Evolutionary conservation across 768 basidiomycete genomes (phyloP).

Genomic region (Collybia sordida): DNA sequence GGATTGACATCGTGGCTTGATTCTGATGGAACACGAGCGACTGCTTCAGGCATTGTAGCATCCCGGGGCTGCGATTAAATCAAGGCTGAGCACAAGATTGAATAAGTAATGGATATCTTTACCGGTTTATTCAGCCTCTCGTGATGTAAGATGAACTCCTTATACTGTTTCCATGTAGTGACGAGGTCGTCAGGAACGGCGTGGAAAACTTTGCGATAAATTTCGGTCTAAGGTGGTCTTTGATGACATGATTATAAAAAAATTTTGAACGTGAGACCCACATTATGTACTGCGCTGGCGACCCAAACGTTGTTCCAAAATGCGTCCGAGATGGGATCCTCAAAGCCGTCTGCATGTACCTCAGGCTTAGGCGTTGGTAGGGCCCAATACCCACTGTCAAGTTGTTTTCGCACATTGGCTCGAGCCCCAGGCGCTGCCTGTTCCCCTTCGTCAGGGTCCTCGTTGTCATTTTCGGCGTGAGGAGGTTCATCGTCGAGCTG

Average conservation of each 20-base stretch:
- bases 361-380: constrained; percentile 67
- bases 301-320: constrained; percentile 95
- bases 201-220: constrained; percentile 94
- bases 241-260: constrained; percentile 5
- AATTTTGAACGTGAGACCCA: constrained; percentile 35
- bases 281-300: constrained; percentile 85
- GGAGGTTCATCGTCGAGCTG: constrained; percentile 47
- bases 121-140: constrained; percentile 75
- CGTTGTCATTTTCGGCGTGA: constrained; percentile 39
- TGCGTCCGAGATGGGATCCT: constrained; percentile 81
- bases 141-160: constrained; percentile 76
- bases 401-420: constrained; percentile 52
- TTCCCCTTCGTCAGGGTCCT: constrained; percentile 49
- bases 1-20: constrained; percentile 40
- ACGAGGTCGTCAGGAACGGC: constrained; percentile 90
- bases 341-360: constrained; percentile 76
- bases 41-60: constrained; percentile 37
- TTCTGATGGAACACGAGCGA: constrained; percentile 61
- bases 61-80: constrained; percentile 40
- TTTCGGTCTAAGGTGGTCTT: constrained; percentile 69
- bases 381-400: constrained; percentile 54
- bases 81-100: constrained; percentile 6
- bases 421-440: constrained; percentile 47
- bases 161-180: constrained; percentile 94
- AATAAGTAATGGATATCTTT: constrained; percentile 19